Evolutionary conservation across 805 yeast species (phyloP).

Genomic region (Yarrowia divulgata): DNA sequence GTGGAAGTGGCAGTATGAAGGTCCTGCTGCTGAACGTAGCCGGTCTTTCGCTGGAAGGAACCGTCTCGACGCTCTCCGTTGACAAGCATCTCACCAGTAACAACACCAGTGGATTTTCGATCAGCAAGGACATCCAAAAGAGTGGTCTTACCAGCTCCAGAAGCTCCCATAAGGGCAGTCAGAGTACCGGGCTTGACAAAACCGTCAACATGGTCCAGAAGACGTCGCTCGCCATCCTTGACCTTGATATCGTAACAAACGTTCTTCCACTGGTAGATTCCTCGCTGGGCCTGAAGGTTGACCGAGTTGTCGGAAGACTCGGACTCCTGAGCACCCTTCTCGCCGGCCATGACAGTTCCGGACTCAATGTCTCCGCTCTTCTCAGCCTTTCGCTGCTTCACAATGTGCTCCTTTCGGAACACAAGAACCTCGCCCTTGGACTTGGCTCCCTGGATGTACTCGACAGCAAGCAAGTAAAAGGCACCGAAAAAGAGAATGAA

Average conservation of each 20-base stretch:
- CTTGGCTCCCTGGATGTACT: conserved; percentile 51
- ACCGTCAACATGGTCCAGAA: conserved; percentile 50
- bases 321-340: conserved; percentile 21
- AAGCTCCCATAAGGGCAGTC: conserved; percentile 13
- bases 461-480: conserved; percentile 62
- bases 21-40: conserved; percentile 18
- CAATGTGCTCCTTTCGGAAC: conserved; percentile 50
- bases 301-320: conserved; percentile 14
- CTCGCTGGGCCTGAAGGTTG: conserved; percentile 33
- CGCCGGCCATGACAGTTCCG: conserved; percentile 10
- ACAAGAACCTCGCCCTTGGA: conserved; percentile 68
- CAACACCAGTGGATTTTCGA: conserved; percentile 14
- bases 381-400: conserved; percentile 25
- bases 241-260: conserved; percentile 73
- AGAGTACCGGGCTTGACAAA: conserved; percentile 23
- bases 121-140: conserved; percentile 21
- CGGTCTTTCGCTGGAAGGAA: conserved; percentile 20
- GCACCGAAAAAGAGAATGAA: conserved; percentile 62
- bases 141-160: conserved; percentile 19
- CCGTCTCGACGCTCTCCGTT: conserved; percentile 10
- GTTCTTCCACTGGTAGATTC: conserved; percentile 76
- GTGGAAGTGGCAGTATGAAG: conserved; percentile 21
- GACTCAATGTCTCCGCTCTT: conserved; percentile 21
- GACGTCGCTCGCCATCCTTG: conserved; percentile 59
- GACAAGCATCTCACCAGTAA: conserved; percentile 20